Percentiles rank a stretch among this genome's conserved stretches.
Evolutionary conservation across 1,139 yeast species (phyloP).

Genomic region (Pichia sp.): DNA sequence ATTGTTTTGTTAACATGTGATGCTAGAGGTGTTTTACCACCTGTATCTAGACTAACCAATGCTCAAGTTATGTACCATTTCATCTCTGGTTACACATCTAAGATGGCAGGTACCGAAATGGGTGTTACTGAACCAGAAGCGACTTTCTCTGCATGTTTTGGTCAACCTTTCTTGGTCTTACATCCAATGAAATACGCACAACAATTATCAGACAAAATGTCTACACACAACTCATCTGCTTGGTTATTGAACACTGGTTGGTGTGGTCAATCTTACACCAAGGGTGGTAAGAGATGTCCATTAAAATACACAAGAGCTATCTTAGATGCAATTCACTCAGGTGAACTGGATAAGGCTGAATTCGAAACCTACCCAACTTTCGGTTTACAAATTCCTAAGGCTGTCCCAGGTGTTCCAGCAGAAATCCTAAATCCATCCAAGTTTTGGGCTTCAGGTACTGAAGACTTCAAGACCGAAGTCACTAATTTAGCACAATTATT

Average conservation of each 20-base stretch:
- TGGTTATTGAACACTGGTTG: conserved; percentile 98
- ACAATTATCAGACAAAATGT: conserved; percentile 91
- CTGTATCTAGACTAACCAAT: conserved; percentile 87
- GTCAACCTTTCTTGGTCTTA: conserved; percentile 96
- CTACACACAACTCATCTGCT: conserved; percentile 82
- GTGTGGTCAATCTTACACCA: conserved; percentile 90
- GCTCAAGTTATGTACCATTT: conserved; percentile 99
- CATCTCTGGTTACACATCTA: conserved; percentile 96
- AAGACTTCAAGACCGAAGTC: conserved; percentile 63
- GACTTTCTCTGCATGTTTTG: conserved; percentile 97
- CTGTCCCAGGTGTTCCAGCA: conserved; percentile 74
- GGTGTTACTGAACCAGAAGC: conserved; percentile 99
- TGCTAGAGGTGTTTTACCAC: conserved; percentile 97
- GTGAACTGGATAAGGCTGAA: conserved; percentile 71
- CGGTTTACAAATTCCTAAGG: conserved; percentile 80
- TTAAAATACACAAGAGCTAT: conserved; percentile 97
- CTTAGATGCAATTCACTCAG: conserved; percentile 90
- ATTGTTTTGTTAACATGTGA: conserved; percentile 92
- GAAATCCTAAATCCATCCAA: conserved; percentile 83
- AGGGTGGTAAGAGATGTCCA: conserved; percentile 97
- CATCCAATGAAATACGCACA: conserved; percentile 98
- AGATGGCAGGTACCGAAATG: conserved; percentile 99
- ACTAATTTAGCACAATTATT: conserved; percentile 69
- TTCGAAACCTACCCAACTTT: conserved; percentile 82
- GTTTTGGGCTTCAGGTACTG: conserved; percentile 71